These are phyloP conservation scores for Xylona heveae DNA, from an alignment of 495 filamentous ascomycete species.

Conservation along the genomic window DNA sequence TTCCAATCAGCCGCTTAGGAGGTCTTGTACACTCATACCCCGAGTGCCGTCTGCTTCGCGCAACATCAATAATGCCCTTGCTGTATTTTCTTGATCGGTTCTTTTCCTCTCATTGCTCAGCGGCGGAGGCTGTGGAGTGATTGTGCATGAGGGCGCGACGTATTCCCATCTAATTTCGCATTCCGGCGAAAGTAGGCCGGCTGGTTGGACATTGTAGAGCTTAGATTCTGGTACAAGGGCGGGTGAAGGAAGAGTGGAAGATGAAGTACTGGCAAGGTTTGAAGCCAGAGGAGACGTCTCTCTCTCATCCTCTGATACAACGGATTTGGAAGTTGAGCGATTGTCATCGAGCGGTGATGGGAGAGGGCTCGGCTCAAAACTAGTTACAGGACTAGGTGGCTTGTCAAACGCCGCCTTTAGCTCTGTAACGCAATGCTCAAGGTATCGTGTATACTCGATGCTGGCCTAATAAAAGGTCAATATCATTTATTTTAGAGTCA, in stretches of 20 bases:
- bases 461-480: slow-evolving; percentile 40
- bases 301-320: slow-evolving; percentile 12
- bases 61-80: slow-evolving; percentile 61
- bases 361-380: slow-evolving; percentile 1
- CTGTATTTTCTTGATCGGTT: slow-evolving; percentile 58
- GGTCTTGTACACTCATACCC: slow-evolving; percentile 64
- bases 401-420: slow-evolving; percentile 39
- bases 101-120: slow-evolving; percentile 21
- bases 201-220: too few relatives aligned
- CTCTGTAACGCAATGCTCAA: slow-evolving; percentile 71
- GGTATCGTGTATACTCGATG: slow-evolving; percentile 90
- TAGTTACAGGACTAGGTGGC: slow-evolving; percentile 7
- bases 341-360: slow-evolving; percentile 4
- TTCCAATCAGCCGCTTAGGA: slow-evolving; percentile 51
- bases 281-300: slow-evolving; percentile 6
- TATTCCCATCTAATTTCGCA: too few relatives aligned
- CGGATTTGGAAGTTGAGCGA: slow-evolving; percentile 6
- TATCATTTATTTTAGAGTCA: slow-evolving; percentile 4
- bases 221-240: slow-evolving; percentile 18
- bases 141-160: too few relatives aligned
- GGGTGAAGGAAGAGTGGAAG: slow-evolving; percentile 22
- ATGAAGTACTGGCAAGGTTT: slow-evolving; percentile 1
- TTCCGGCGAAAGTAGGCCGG: too few relatives aligned
- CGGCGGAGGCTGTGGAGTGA: slow-evolving; percentile 25
- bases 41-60: slow-evolving; percentile 9